Conservation (phyloP, 805 yeast species). For the Huiozyma sinensis region DNA sequence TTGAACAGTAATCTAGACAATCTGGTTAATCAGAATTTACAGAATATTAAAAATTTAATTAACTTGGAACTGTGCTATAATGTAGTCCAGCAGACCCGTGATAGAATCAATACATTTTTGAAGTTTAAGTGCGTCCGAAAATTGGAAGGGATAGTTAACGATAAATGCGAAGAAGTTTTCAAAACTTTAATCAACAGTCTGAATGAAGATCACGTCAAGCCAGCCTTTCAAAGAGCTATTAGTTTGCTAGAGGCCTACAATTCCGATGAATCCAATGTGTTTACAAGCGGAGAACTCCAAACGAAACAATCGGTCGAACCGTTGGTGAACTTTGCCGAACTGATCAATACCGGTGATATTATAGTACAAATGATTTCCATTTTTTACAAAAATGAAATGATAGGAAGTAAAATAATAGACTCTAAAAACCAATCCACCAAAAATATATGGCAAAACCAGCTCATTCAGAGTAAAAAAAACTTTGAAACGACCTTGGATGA, state of each 20-base stretch:
- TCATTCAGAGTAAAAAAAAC: constrained; percentile 68
- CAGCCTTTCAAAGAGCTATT: constrained; percentile 78
- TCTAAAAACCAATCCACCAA: constrained; percentile 30
- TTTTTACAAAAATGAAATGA: constrained; percentile 78
- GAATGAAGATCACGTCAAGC: constrained; percentile 64
- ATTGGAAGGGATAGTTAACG: constrained; percentile 13
- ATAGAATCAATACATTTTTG: constrained; percentile 48
- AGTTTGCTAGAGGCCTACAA: constrained; percentile 58
- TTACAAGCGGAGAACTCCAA: not conserved
- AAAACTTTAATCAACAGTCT: constrained; percentile 51
- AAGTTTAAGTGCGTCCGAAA: constrained; percentile 31
- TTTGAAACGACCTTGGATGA: constrained; percentile 77
- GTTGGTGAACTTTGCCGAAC: constrained; percentile 72
- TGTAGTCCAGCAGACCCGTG: constrained; percentile 57
- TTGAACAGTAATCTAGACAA: constrained; percentile 69
- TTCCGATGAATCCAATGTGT: constrained; percentile 32
- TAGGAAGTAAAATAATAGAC: constrained; percentile 43
- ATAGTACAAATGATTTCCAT: constrained; percentile 87
- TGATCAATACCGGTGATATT: constrained; percentile 86
- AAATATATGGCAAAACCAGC: constrained; percentile 65
- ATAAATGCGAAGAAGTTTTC: constrained; percentile 49
- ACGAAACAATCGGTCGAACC: constrained; percentile 52
- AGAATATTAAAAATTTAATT: constrained; percentile 63
- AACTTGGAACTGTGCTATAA: constrained; percentile 71
- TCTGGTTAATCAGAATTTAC: constrained; percentile 62